phyloP scores from a whole-genome alignment of 1,139 yeast species.

The Protomyces arabidopsidicola region DNA sequence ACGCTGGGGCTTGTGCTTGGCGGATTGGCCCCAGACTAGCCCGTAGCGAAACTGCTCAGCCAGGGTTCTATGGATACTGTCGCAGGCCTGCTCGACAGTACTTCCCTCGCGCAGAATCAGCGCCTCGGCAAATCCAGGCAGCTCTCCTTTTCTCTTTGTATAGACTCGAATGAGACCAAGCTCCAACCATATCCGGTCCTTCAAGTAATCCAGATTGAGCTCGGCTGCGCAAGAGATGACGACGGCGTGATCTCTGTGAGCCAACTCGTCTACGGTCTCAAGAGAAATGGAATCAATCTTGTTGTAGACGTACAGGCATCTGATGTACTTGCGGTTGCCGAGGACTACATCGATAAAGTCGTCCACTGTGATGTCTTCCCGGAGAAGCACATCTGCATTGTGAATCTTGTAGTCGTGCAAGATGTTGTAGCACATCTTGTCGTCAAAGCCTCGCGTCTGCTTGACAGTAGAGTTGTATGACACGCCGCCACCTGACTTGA shows the following conservation, averaged over 20 bases:
- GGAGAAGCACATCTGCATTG: slow-evolving; percentile 84
- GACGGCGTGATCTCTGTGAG: slow-evolving; percentile 84
- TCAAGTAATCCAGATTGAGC: slow-evolving; percentile 78
- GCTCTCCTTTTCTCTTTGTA: slow-evolving; percentile 74
- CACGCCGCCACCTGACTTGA: slow-evolving; percentile 87
- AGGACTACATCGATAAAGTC: slow-evolving; percentile 91
- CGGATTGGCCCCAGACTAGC: slow-evolving; percentile 91
- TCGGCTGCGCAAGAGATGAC: slow-evolving; percentile 90
- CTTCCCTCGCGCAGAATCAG: slow-evolving; percentile 79
- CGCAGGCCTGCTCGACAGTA: slow-evolving; percentile 80
- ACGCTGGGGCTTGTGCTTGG: slow-evolving; percentile 94
- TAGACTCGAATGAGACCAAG: slow-evolving; percentile 72
- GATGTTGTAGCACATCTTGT: slow-evolving; percentile 48
- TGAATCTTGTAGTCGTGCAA: slow-evolving; percentile 49
- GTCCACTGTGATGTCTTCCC: slow-evolving; percentile 89
- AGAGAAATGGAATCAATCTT: slow-evolving; percentile 92
- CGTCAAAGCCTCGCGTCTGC: slow-evolving; percentile 79
- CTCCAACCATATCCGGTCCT: slow-evolving; percentile 90
- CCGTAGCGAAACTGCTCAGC: slow-evolving; percentile 90
- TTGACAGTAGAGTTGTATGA: slow-evolving; percentile 65
- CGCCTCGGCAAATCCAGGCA: slow-evolving; percentile 81
- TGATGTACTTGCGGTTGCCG: slow-evolving; percentile 77
- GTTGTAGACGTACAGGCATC: slow-evolving; percentile 88
- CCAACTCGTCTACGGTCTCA: slow-evolving; percentile 88
- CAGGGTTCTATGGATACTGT: slow-evolving; percentile 87